These are phyloP conservation scores for Penicillium canariense DNA, from an alignment of 495 filamentous ascomycete species.

Conservation along the genomic window DNA sequence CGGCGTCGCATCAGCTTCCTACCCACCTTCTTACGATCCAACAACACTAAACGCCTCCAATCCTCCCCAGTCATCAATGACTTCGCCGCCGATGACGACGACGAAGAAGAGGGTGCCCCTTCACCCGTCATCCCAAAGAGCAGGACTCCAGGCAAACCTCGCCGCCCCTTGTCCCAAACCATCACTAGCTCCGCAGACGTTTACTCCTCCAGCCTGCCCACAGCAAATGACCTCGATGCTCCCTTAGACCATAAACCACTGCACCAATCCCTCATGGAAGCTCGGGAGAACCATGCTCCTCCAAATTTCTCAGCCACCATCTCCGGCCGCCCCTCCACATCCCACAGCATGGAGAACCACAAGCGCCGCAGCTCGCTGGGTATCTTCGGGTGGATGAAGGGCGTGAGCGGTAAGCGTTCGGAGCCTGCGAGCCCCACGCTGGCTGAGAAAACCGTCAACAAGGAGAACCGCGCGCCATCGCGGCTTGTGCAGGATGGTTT, in stretches of 20 bases:
- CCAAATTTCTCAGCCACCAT: constrained; percentile 18
- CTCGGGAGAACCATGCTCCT: constrained; percentile 7
- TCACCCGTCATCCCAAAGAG: constrained; percentile 39
- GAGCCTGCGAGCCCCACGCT: constrained; percentile 10
- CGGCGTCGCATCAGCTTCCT: constrained; percentile 38
- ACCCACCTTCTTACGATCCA: constrained; percentile 35
- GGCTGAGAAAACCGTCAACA: constrained; percentile 22
- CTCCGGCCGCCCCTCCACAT: constrained; percentile 29
- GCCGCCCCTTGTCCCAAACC: constrained; percentile 23
- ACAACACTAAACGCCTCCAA: constrained; percentile 24
- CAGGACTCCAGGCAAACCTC: constrained; percentile 12
- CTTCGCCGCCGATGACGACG: constrained; percentile 7
- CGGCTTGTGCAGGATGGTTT: constrained; percentile 13
- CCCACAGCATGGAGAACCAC: constrained; percentile 31
- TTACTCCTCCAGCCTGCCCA: constrained; percentile 10
- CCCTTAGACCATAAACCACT: constrained; percentile 9
- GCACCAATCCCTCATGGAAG: constrained; percentile 31
- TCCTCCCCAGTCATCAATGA: constrained; percentile 27
- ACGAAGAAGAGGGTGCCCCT: constrained; percentile 35
- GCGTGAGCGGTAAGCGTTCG: constrained; percentile 30
- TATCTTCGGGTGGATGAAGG: constrained; percentile 48
- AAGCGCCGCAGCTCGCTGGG: constrained; percentile 42
- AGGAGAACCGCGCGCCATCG: constrained; percentile 13
- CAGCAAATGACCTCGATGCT: constrained; percentile 6
- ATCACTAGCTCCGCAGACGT: constrained; percentile 15